These are phyloP conservation scores for Paulownia fortunei DNA, from an alignment of 257 asterid genomes.

Conservation along the genomic window DNA sequence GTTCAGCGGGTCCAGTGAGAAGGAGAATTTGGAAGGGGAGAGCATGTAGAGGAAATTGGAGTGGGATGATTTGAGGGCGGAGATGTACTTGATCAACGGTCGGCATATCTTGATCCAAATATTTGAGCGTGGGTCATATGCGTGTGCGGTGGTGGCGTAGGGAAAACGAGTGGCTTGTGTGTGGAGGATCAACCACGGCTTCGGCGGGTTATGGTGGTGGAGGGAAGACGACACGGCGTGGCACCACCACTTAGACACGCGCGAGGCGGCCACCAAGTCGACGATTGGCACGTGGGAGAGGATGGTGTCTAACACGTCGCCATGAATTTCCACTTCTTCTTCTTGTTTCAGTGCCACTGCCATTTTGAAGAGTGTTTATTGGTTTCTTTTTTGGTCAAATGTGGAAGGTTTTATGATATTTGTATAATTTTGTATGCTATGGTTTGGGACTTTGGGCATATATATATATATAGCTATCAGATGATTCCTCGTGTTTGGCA, in stretches of 20 bases:
- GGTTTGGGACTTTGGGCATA: no score
- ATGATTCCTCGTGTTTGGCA: not conserved
- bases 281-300: slow-evolving; percentile 67
- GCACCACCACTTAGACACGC: slow-evolving; percentile 65
- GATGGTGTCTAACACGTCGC: slow-evolving; percentile 55
- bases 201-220: slow-evolving; percentile 47
- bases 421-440: no score
- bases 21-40: slow-evolving; percentile 53
- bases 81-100: slow-evolving; percentile 39
- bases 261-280: slow-evolving; percentile 56
- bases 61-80: slow-evolving; percentile 57
- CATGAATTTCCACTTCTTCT: slow-evolving; percentile 42
- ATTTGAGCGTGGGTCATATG: slow-evolving; percentile 70
- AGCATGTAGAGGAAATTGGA: slow-evolving; percentile 63
- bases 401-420: no score
- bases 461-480: no score
- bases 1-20: slow-evolving; percentile 65
- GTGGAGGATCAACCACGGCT: slow-evolving; percentile 79
- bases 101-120: slow-evolving; percentile 53
- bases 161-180: slow-evolving; percentile 53
- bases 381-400: no score
- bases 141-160: slow-evolving; percentile 42
- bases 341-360: not conserved
- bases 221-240: slow-evolving; percentile 66
- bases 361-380: no score